These are phyloP conservation scores for Cetraspora pellucida DNA, from an alignment of 192 early-diverging fungal species.

Conservation along the genomic window DNA sequence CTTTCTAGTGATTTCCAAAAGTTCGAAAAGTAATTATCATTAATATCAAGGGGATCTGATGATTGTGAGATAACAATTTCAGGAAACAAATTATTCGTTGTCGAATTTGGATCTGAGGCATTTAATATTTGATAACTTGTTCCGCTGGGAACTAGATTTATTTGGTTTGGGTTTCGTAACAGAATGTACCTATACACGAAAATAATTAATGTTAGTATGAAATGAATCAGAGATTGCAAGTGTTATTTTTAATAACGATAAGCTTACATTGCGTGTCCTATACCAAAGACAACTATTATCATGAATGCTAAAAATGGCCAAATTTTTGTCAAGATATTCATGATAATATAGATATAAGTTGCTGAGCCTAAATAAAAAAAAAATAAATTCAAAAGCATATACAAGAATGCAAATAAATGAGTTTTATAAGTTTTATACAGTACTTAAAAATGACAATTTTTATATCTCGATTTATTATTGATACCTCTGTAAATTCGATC, in stretches of 20 bases:
- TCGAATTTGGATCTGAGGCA: neutral
- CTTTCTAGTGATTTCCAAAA: neutral
- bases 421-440: too few species aligned
- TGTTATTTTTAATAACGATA: neutral
- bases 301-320: neutral
- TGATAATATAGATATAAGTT: conserved; percentile 9
- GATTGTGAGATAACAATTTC: neutral
- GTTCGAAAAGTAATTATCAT: conserved; percentile 20
- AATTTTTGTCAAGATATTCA: neutral
- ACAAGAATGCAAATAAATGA: neutral
- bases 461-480: too few species aligned
- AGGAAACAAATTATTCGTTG: neutral
- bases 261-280: conserved; percentile 12
- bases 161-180: neutral
- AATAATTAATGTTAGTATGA: neutral
- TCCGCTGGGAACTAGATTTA: neutral
- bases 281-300: neutral
- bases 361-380: neutral
- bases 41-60: neutral
- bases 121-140: neutral
- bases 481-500: too few species aligned
- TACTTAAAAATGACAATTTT: too few species aligned
- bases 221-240: neutral
- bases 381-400: neutral
- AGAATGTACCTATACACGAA: neutral